These are phyloP conservation scores for Globisporangium radiosum DNA, from an alignment of 352 stramenopile species.

Conservation along the genomic window DNA sequence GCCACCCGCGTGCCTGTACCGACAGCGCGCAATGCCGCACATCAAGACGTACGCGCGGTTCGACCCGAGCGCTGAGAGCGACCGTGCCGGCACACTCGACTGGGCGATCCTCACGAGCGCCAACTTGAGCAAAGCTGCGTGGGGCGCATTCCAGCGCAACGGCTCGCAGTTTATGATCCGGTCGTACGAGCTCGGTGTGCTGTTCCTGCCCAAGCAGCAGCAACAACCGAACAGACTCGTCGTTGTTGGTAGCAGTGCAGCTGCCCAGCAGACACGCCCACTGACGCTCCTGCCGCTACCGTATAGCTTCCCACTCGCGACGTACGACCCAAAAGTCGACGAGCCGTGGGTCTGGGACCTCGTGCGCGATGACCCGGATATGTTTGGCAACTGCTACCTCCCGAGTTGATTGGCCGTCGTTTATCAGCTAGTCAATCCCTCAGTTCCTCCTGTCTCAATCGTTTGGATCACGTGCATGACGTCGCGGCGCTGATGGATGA, in stretches of 20 bases:
- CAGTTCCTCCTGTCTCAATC: not conserved
- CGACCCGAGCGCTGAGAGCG: conserved; percentile 19
- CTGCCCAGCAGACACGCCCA: conserved; percentile 13
- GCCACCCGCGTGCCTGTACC: conserved; percentile 41
- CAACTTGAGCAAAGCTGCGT: conserved; percentile 81
- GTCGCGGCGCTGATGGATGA: conserved; percentile 30
- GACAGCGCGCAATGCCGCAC: conserved; percentile 77
- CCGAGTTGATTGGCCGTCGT: conserved; percentile 7
- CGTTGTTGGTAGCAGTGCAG: conserved; percentile 20
- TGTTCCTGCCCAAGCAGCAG: conserved; percentile 42
- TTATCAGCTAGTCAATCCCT: too few species aligned
- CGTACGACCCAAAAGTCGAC: conserved; percentile 61
- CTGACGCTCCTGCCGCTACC: conserved; percentile 37
- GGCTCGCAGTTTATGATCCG: conserved; percentile 75
- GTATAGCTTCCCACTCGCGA: conserved; percentile 59
- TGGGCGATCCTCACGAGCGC: conserved; percentile 77
- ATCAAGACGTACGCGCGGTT: conserved; percentile 79
- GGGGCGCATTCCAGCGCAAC: conserved; percentile 69
- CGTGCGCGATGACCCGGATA: conserved; percentile 52
- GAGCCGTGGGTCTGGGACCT: conserved; percentile 83
- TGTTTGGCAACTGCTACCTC: conserved; percentile 70
- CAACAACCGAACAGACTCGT: conserved; percentile 12
- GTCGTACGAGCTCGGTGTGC: conserved; percentile 75
- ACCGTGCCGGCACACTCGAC: conserved; percentile 28
- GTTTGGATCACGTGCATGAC: conserved; percentile 20